These are phyloP conservation scores for Firmiana major DNA, from an alignment of 345 rosid species.

Conservation along the genomic window DNA sequence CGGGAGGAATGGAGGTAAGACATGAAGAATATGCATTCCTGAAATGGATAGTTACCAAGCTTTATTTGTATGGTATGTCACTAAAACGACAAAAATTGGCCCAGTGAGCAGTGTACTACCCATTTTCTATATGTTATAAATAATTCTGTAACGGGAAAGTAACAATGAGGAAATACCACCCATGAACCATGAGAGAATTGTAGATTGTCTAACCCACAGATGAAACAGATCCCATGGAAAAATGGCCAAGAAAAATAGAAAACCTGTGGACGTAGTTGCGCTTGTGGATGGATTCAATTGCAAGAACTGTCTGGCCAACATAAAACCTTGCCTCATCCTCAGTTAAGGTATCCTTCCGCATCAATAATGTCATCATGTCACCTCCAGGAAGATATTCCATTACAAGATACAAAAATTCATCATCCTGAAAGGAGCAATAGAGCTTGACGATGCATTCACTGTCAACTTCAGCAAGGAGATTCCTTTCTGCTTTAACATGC, in stretches of 20 bases:
- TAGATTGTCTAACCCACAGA: neutral
- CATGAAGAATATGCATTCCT: neutral
- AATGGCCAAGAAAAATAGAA: neutral
- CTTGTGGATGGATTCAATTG: slow-evolving; percentile 66
- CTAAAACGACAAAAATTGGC: neutral
- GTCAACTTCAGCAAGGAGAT: slow-evolving; percentile 71
- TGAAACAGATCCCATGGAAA: neutral
- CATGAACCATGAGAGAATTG: neutral
- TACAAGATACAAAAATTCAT: slow-evolving; percentile 57
- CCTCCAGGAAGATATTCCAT: slow-evolving; percentile 81
- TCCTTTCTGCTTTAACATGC: slow-evolving; percentile 71
- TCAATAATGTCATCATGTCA: slow-evolving; percentile 68
- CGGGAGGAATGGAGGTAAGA: neutral
- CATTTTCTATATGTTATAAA: neutral
- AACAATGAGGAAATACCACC: neutral
- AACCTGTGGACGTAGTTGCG: slow-evolving; percentile 70
- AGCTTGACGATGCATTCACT: slow-evolving; percentile 65
- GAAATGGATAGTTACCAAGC: neutral
- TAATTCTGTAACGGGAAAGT: neutral
- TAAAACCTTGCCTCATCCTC: slow-evolving; percentile 67
- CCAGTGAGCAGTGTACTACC: neutral
- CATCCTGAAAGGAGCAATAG: slow-evolving; percentile 69
- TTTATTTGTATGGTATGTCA: neutral
- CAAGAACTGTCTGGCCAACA: slow-evolving; percentile 64
- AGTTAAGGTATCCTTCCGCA: slow-evolving; percentile 61